Evolutionary conservation across 164 flowering plant species (phyloP).

Genomic region (Tetracentron sinense): DNA sequence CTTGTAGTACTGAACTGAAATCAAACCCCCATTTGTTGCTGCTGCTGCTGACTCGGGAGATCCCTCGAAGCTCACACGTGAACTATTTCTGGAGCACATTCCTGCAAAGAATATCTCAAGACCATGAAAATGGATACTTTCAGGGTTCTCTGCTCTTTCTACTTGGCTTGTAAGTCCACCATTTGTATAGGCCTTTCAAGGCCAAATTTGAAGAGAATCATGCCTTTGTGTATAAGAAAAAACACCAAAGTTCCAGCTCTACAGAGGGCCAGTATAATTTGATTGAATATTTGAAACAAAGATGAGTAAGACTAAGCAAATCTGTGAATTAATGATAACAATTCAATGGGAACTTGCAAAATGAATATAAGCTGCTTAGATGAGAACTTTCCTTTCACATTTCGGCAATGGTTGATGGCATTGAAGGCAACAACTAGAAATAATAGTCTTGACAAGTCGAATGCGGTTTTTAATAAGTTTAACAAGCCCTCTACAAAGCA

Average conservation of each 20-base stretch:
- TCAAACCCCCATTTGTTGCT: constrained; percentile 15
- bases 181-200: too few species aligned
- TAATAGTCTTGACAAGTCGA: too few species aligned
- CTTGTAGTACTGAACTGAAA: constrained; percentile 21
- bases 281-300: too few species aligned
- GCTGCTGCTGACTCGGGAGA: constrained; percentile 23
- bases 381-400: neutral
- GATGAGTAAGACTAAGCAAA: too few species aligned
- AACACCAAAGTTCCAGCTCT: neutral
- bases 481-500: neutral
- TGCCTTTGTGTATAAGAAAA: neutral
- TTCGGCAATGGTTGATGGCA: neutral
- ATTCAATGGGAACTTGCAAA: neutral
- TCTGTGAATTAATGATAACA: neutral
- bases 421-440: neutral
- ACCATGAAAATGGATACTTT: neutral
- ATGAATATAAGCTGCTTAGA: too few species aligned
- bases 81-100: constrained; percentile 21
- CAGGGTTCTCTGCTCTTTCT: neutral
- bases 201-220: too few species aligned
- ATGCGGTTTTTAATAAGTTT: neutral
- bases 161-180: too few species aligned
- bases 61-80: constrained; percentile 19
- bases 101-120: constrained; percentile 28
- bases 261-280: neutral